A percentile compares a stretch with the other conserved stretches of the same genome.
Conservation (phyloP, 768 basidiomycete genomes). For the Pleurotus ostreatus region DNA sequence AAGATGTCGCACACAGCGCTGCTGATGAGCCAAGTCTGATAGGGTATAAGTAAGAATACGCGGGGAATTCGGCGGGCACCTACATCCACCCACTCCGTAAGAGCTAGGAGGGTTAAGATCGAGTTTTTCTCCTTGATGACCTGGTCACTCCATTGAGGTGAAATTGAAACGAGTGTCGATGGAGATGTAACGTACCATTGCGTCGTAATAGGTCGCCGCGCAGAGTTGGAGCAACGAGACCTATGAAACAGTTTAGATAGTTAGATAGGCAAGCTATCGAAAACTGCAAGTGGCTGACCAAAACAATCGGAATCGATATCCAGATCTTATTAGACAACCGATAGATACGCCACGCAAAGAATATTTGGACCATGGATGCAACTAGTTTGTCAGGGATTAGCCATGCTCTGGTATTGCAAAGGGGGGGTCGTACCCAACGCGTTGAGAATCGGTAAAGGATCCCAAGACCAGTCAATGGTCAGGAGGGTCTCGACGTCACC, state of each 20-base stretch:
- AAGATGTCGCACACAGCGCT: slow-evolving; percentile 14
- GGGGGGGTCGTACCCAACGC: background rate
- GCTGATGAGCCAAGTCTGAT: slow-evolving; percentile 14
- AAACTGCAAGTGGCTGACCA: slow-evolving; percentile 1
- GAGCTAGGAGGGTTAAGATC: background rate
- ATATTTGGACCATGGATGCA: slow-evolving; percentile 13
- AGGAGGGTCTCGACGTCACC: slow-evolving; percentile 12
- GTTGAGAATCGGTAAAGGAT: slow-evolving; percentile 7
- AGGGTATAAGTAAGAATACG: background rate
- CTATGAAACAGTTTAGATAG: background rate
- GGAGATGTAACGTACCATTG: background rate
- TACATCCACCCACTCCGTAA: background rate
- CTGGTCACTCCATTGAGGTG: background rate
- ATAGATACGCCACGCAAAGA: slow-evolving; percentile 13
- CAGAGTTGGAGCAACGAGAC: background rate
- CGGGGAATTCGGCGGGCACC: background rate
- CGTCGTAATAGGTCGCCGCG: background rate
- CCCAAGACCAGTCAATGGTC: slow-evolving; percentile 15
- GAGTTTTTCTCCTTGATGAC: slow-evolving; percentile 1
- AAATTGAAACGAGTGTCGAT: background rate
- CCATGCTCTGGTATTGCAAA: background rate
- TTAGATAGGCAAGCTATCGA: too few relatives aligned
- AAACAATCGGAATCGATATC: slow-evolving; percentile 8
- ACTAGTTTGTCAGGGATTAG: slow-evolving; percentile 1
- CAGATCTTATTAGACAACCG: slow-evolving; percentile 3